A percentile compares a stretch with the other conserved stretches of the same genome.
Evolutionary conservation across 1,139 yeast genomes (phyloP).

Genomic region (Pichia sp.): DNA sequence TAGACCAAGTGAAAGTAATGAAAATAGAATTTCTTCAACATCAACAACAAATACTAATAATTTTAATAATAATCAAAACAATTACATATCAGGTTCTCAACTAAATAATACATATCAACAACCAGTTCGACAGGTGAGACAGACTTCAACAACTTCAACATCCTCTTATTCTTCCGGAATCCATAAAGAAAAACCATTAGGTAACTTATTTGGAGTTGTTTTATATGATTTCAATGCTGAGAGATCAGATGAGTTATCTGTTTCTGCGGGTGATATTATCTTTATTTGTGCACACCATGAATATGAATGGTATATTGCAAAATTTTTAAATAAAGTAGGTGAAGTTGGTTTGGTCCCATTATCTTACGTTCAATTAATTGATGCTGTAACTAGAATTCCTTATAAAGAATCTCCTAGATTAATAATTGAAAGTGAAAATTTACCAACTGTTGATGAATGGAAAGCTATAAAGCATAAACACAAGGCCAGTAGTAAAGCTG

Average conservation of each 20-base stretch:
- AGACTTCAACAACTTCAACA: constrained; percentile 4
- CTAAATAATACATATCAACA: not conserved
- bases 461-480: constrained; percentile 84
- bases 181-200: constrained; percentile 11
- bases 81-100: not conserved
- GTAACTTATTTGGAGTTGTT: constrained; percentile 53
- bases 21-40: constrained; percentile 17
- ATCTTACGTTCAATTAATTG: constrained; percentile 79
- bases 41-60: too few species aligned
- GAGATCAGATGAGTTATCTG: constrained; percentile 79
- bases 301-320: constrained; percentile 96
- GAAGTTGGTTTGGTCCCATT: constrained; percentile 97
- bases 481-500: constrained; percentile 82
- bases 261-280: constrained; percentile 78
- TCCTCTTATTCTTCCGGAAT: constrained; percentile 2
- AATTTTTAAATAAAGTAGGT: constrained; percentile 89
- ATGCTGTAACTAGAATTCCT: constrained; percentile 58
- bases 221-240: constrained; percentile 86
- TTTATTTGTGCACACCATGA: constrained; percentile 94
- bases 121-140: not conserved
- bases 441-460: constrained; percentile 96
- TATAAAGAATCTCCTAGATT: constrained; percentile 37
- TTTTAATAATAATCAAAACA: not conserved
- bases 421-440: constrained; percentile 50
- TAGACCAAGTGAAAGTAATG: constrained; percentile 14